Evolutionary conservation across 2,329 filamentous ascomycete species (phyloP).

Genomic region (Penicillium sp.): DNA sequence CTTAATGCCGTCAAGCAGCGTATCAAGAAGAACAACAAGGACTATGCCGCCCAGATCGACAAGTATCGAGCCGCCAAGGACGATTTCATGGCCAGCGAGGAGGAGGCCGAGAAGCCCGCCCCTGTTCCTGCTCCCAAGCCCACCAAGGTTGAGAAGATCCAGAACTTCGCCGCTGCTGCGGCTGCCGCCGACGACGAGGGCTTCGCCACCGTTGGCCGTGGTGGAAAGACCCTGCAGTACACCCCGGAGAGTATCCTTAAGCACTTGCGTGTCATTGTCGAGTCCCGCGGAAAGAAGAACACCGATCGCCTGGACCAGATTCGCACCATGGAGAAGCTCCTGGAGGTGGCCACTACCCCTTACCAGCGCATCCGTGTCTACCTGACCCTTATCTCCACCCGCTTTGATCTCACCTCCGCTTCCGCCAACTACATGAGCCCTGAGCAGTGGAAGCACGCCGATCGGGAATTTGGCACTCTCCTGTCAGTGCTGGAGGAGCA

Average conservation of each 20-base stretch:
- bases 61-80: slow-evolving; percentile 83
- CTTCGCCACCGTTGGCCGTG: slow-evolving; percentile 83
- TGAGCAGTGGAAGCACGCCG: slow-evolving; percentile 94
- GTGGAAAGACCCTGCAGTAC: slow-evolving; percentile 84
- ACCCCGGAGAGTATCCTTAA: slow-evolving; percentile 98
- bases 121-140: slow-evolving; percentile 52
- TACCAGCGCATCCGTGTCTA: slow-evolving; percentile 95
- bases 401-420: slow-evolving; percentile 85
- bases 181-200: slow-evolving; percentile 70
- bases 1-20: slow-evolving; percentile 97
- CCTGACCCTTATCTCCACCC: slow-evolving; percentile 83
- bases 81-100: slow-evolving; percentile 79
- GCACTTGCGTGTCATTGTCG: slow-evolving; percentile 87
- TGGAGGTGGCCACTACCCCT: slow-evolving; percentile 82
- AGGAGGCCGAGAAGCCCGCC: slow-evolving; percentile 61
- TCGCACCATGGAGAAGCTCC: slow-evolving; percentile 92
- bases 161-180: slow-evolving; percentile 46
- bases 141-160: slow-evolving; percentile 41
- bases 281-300: slow-evolving; percentile 98
- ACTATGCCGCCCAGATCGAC: slow-evolving; percentile 84
- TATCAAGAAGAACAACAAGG: slow-evolving; percentile 98
- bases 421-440: slow-evolving; percentile 77
- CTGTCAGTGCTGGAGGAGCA: slow-evolving; percentile 76
- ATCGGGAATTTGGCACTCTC: slow-evolving; percentile 77
- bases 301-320: slow-evolving; percentile 95